Percentiles rank a stretch among this genome's conserved stretches.
phyloP scores from a whole-genome alignment of 2,329 filamentous ascomycete species.

The Venturiaceae sp. region DNA sequence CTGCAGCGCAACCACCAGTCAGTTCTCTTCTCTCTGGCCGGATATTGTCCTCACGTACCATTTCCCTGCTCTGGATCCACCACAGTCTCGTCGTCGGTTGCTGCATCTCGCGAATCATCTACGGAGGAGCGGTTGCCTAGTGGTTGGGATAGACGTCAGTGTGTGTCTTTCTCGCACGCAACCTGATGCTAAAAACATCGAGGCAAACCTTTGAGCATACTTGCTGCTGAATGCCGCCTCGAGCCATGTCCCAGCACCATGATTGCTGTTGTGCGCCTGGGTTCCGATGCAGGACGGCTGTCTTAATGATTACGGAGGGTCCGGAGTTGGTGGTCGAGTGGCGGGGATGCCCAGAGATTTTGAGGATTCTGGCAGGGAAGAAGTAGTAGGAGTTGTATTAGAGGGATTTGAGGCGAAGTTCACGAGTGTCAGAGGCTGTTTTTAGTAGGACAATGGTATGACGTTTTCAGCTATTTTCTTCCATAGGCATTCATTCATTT shows the following conservation, averaged over 20 bases:
- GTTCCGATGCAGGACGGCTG: not conserved
- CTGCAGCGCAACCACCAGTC: conserved; percentile 34
- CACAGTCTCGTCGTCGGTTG: conserved; percentile 59
- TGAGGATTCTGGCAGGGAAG: not conserved
- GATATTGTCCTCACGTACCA: conserved; percentile 45
- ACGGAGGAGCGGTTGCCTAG: conserved; percentile 19
- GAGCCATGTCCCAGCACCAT: conserved; percentile 36
- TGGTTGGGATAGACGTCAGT: not conserved
- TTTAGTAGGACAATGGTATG: not conserved
- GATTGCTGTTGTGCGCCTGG: conserved; percentile 11
- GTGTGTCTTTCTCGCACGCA: not conserved
- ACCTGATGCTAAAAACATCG: not conserved
- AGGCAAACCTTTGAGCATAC: conserved; percentile 19
- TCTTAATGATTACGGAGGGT: not conserved
- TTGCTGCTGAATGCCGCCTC: conserved; percentile 35
- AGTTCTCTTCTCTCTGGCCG: not conserved
- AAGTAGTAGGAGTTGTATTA: not conserved
- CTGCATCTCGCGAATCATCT: conserved; percentile 29
- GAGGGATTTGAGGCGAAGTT: not conserved
- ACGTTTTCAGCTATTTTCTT: not conserved
- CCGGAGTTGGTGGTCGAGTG: not conserved
- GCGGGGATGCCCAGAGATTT: not conserved
- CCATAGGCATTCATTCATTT: not conserved
- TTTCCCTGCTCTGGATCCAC: conserved; percentile 92
- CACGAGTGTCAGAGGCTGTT: not conserved